phyloP scores from a whole-genome alignment of 768 basidiomycete species.

The Hortiboletus campestris region DNA sequence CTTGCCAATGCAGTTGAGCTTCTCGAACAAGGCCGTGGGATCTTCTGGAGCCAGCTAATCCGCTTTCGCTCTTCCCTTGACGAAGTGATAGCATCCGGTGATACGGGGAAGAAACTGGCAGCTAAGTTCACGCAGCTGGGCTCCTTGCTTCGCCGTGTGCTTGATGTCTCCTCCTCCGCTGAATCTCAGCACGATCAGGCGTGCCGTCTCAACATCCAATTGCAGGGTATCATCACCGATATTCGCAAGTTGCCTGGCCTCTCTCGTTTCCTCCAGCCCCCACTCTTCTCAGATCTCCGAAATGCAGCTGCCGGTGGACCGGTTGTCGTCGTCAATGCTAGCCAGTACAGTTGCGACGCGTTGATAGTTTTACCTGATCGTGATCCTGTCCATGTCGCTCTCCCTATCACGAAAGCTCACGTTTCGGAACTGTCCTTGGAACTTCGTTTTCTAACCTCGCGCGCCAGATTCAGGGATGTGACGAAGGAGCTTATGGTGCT shows the following conservation, averaged over 20 bases:
- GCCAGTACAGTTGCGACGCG: slow-evolving; percentile 31
- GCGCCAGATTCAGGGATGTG: neutral
- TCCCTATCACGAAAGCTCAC: neutral
- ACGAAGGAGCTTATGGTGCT: neutral
- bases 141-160: neutral
- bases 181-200: neutral
- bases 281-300: slow-evolving; percentile 11
- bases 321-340: slow-evolving; percentile 33
- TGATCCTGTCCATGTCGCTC: slow-evolving; percentile 1
- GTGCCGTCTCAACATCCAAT: neutral
- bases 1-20: slow-evolving; percentile 28
- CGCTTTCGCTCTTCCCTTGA: slow-evolving; percentile 12
- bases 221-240: slow-evolving; percentile 1
- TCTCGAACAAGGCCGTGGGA: slow-evolving; percentile 26
- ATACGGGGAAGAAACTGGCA: neutral
- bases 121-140: neutral
- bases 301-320: slow-evolving; percentile 23
- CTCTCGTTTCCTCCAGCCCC: slow-evolving; percentile 26
- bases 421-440: neutral
- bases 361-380: slow-evolving; percentile 21
- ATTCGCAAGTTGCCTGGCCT: slow-evolving; percentile 22
- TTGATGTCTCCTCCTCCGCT: neutral
- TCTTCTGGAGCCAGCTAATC: slow-evolving; percentile 20
- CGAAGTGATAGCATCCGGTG: neutral
- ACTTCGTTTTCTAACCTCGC: neutral